These are phyloP conservation scores for Colletotrichum zoysiae DNA, from an alignment of 2,329 filamentous ascomycete genomes.

Conservation along the genomic window DNA sequence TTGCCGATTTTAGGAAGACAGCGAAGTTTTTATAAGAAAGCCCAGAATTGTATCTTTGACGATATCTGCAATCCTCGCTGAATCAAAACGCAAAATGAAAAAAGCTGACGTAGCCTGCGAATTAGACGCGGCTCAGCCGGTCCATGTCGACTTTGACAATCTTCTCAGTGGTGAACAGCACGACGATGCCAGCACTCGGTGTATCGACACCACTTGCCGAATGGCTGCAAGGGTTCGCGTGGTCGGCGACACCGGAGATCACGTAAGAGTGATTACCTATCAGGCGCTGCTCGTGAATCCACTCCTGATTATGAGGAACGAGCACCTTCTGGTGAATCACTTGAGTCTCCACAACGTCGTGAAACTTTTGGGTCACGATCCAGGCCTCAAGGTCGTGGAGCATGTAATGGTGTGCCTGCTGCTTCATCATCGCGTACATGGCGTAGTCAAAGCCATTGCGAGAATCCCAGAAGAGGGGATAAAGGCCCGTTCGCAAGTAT, in stretches of 20 bases:
- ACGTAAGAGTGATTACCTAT: conserved; percentile 14
- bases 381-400: conserved; percentile 46
- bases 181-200: background rate
- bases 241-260: conserved; percentile 16
- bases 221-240: background rate
- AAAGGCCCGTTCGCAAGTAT: conserved; percentile 50
- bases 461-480: conserved; percentile 52
- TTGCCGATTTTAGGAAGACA: background rate
- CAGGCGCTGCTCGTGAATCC: conserved; percentile 6
- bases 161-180: conserved; percentile 14
- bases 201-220: background rate
- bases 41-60: background rate
- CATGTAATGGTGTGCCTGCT: conserved; percentile 52
- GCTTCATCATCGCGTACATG: conserved; percentile 51
- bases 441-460: conserved; percentile 50
- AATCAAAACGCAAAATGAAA: background rate
- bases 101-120: background rate
- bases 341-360: conserved; percentile 40
- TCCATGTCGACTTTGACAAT: conserved; percentile 2
- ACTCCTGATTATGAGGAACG: conserved; percentile 11
- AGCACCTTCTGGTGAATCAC: conserved; percentile 27
- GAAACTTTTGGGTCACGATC: conserved; percentile 44
- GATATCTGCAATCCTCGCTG: background rate
- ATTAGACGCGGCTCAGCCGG: background rate
- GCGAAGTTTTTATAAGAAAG: background rate